phyloP scores from a whole-genome alignment of 352 stramenopile species.

The Pythium phragmiticola region DNA sequence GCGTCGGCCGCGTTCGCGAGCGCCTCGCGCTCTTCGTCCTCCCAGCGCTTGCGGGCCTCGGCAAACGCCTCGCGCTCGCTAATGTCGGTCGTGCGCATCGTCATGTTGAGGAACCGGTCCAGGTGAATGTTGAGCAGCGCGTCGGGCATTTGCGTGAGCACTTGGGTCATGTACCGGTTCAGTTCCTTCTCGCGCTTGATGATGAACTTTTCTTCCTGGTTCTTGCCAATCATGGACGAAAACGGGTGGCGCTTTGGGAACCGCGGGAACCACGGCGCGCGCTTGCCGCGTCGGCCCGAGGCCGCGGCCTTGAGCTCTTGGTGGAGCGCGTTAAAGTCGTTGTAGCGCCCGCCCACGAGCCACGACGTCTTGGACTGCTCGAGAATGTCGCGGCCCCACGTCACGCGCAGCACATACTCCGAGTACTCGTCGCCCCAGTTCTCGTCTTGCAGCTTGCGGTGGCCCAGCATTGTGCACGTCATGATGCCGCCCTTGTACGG shows the following conservation, averaged over 20 bases:
- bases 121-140: conserved; percentile 87
- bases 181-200: conserved; percentile 90
- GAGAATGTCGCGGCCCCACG: conserved; percentile 85
- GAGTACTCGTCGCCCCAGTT: conserved; percentile 91
- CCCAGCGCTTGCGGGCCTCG: conserved; percentile 84
- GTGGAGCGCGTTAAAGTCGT: conserved; percentile 89
- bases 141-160: conserved; percentile 89
- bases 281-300: conserved; percentile 81
- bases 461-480: conserved; percentile 86
- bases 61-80: conserved; percentile 87
- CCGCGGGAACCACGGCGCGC: conserved; percentile 86
- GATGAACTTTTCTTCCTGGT: conserved; percentile 90
- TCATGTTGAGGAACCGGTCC: conserved; percentile 89
- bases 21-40: conserved; percentile 86
- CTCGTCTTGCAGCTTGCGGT: conserved; percentile 87
- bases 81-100: conserved; percentile 83
- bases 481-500: conserved; percentile 90
- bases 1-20: conserved; percentile 82
- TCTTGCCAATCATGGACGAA: conserved; percentile 90
- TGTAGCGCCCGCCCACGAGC: conserved; percentile 87
- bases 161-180: conserved; percentile 90
- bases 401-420: conserved; percentile 86
- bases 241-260: conserved; percentile 90
- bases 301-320: conserved; percentile 86
- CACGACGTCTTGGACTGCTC: conserved; percentile 88